phyloP scores from a whole-genome alignment of 345 rosid species.

The Euphorbia lathyris region DNA sequence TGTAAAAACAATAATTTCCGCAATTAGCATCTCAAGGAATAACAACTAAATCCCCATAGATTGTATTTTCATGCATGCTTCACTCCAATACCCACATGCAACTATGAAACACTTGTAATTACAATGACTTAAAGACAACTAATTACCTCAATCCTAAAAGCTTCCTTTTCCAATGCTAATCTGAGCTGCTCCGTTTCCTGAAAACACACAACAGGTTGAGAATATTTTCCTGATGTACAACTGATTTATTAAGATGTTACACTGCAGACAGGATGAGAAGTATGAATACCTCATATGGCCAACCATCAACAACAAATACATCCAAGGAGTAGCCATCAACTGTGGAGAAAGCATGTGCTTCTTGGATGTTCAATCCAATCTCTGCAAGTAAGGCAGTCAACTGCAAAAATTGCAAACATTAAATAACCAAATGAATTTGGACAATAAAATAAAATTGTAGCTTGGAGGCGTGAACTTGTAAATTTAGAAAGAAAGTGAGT shows the following conservation, averaged over 20 bases:
- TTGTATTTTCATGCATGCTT: background rate
- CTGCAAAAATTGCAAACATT: constrained; percentile 42
- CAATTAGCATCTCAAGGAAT: background rate
- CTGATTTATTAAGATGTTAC: background rate
- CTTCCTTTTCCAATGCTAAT: constrained; percentile 68
- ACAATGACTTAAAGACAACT: background rate
- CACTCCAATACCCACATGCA: background rate
- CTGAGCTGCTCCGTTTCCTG: constrained; percentile 84
- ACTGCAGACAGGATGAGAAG: background rate
- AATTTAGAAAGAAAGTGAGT: background rate
- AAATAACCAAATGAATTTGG: constrained; percentile 15
- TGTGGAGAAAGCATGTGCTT: constrained; percentile 97
- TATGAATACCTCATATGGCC: constrained; percentile 88
- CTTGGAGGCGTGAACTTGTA: background rate
- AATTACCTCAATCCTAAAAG: constrained; percentile 68
- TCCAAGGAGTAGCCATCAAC: constrained; percentile 90
- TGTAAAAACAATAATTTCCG: background rate
- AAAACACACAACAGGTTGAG: constrained; percentile 22
- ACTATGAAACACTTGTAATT: background rate
- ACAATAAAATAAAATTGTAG: background rate
- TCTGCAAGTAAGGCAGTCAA: constrained; percentile 86
- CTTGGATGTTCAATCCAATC: constrained; percentile 92
- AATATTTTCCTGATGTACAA: constrained; percentile 6
- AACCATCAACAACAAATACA: constrained; percentile 98
- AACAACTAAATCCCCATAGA: background rate